Conservation (phyloP, 306 rosid species). For the Arachis stenosperma region DNA sequence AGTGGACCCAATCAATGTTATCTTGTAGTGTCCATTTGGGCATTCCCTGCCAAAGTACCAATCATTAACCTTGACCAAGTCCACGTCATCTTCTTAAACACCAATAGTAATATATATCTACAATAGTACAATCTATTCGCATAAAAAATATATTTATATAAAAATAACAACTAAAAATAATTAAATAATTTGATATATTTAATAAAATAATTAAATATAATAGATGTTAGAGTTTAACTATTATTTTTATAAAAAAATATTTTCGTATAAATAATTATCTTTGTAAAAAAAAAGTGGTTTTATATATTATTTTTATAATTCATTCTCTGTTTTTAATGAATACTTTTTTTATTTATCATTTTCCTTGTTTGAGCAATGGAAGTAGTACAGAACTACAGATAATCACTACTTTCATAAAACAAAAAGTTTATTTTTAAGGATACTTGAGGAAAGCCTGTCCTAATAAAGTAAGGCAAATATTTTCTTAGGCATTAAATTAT, state of each 20-base stretch:
- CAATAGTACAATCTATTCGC: too few relatives aligned
- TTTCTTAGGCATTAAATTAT: slow-evolving; percentile 1
- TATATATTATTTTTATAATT: too few relatives aligned
- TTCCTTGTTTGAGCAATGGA: background rate
- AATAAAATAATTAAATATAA: too few relatives aligned
- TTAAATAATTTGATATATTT: too few relatives aligned
- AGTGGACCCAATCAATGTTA: slow-evolving; percentile 11
- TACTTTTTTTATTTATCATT: background rate
- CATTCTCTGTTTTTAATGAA: background rate
- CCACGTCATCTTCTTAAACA: slow-evolving; percentile 1
- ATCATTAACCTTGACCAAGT: background rate
- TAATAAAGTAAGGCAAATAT: slow-evolving; percentile 12
- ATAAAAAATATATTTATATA: too few relatives aligned
- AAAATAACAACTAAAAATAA: too few relatives aligned
- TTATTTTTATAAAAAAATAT: too few relatives aligned
- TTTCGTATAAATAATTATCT: too few relatives aligned
- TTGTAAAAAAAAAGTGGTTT: too few relatives aligned
- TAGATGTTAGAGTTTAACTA: too few relatives aligned
- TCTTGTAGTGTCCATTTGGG: background rate
- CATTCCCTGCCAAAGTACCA: slow-evolving; percentile 2
- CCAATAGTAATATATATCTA: background rate
- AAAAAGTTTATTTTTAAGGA: too few relatives aligned
- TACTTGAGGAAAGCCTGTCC: slow-evolving; percentile 1
- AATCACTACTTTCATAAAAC: background rate
- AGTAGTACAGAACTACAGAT: slow-evolving; percentile 8